A percentile compares a stretch with the other conserved stretches of the same genome.
phyloP scores from a whole-genome alignment of 192 early-diverging fungal genomes.

The Gigaspora rosea region DNA sequence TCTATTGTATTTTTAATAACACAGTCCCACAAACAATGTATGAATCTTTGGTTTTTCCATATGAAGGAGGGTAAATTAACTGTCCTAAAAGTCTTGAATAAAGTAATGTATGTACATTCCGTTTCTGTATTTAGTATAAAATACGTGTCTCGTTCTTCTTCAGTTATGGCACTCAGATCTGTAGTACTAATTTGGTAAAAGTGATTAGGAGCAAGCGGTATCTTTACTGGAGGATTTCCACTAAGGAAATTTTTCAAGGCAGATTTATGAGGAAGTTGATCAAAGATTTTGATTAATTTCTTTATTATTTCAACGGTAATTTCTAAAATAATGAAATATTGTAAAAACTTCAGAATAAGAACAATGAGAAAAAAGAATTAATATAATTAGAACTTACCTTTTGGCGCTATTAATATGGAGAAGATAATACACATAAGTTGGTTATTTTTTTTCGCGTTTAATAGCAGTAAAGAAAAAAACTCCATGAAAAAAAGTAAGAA shows the following conservation, averaged over 20 bases:
- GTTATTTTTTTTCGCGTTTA: too few species aligned
- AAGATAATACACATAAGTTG: too few species aligned
- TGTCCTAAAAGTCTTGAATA: slow-evolving; percentile 1
- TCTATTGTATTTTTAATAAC: slow-evolving; percentile 27
- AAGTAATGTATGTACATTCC: slow-evolving; percentile 10
- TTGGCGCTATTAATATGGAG: not conserved
- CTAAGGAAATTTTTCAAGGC: slow-evolving; percentile 11
- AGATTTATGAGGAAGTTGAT: not conserved
- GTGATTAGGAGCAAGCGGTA: slow-evolving; percentile 10
- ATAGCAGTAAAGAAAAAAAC: too few species aligned
- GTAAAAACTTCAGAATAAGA: not conserved
- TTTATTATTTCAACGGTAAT: not conserved
- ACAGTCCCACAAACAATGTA: slow-evolving; percentile 14
- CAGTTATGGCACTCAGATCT: not conserved
- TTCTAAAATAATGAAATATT: not conserved
- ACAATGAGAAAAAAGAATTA: not conserved
- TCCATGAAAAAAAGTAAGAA: too few species aligned
- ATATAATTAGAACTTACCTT: not conserved
- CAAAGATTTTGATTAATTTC: not conserved
- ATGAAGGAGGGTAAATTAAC: slow-evolving; percentile 14
- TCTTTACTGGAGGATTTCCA: not conserved
- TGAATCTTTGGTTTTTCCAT: slow-evolving; percentile 16
- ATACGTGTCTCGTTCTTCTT: slow-evolving; percentile 24
- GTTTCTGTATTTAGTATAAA: not conserved
- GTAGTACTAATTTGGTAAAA: slow-evolving; percentile 15